A percentile compares a stretch with the other conserved stretches of the same genome.
phyloP scores from a whole-genome alignment of 2,329 filamentous ascomycete species.

The Elsinoe ampelina region DNA sequence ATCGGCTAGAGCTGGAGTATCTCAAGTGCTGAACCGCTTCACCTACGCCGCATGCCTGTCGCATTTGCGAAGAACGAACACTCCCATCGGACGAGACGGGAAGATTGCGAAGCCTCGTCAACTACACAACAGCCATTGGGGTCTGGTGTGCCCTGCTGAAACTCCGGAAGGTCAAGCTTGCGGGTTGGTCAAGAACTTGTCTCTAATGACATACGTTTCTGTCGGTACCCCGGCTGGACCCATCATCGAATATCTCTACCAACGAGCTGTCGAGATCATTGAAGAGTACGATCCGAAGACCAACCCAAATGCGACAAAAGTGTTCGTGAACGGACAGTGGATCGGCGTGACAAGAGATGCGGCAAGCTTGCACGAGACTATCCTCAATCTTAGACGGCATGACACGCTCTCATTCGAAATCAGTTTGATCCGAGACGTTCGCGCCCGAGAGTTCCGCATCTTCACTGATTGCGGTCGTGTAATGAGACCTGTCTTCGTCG shows the following conservation, averaged over 20 bases:
- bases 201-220: slow-evolving; percentile 96
- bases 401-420: slow-evolving; percentile 85
- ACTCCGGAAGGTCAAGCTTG: slow-evolving; percentile 98
- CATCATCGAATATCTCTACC: slow-evolving; percentile 90
- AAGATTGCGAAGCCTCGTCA: slow-evolving; percentile 97
- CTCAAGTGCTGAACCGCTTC: slow-evolving; percentile 94
- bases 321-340: slow-evolving; percentile 98
- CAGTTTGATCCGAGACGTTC: slow-evolving; percentile 88
- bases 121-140: slow-evolving; percentile 98
- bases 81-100: slow-evolving; percentile 91
- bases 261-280: slow-evolving; percentile 88
- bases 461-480: slow-evolving; percentile 96
- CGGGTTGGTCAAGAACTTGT: slow-evolving; percentile 94
- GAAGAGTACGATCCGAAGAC: slow-evolving; percentile 66
- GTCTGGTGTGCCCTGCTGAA: slow-evolving; percentile 90
- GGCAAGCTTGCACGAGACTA: slow-evolving; percentile 61
- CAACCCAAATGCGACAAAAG: slow-evolving; percentile 88
- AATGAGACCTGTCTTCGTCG: slow-evolving; percentile 85
- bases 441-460: slow-evolving; percentile 96
- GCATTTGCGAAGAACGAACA: slow-evolving; percentile 94
- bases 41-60: slow-evolving; percentile 95
- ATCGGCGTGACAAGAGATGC: slow-evolving; percentile 90
- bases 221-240: slow-evolving; percentile 86
- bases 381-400: slow-evolving; percentile 44
- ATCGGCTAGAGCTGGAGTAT: slow-evolving; percentile 90